phyloP scores from a whole-genome alignment of 805 yeast genomes.

The Pichia occidentalis region DNA sequence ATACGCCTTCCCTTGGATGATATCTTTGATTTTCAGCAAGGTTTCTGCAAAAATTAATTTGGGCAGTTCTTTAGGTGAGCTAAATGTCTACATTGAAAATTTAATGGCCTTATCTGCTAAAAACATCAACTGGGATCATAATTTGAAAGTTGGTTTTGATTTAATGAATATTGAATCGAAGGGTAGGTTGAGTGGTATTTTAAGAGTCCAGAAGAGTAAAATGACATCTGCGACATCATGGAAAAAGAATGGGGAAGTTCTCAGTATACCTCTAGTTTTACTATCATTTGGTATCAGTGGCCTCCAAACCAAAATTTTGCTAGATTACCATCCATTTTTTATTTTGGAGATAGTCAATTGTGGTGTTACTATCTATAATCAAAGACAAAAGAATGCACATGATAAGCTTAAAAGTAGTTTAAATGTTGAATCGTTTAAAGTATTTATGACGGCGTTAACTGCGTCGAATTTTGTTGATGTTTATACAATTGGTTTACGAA shows the following conservation, averaged over 20 bases:
- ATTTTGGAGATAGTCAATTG: slow-evolving; percentile 47
- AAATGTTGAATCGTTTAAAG: slow-evolving; percentile 44
- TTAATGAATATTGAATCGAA: slow-evolving; percentile 44
- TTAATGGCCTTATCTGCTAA: slow-evolving; percentile 69
- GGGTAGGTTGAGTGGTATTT: slow-evolving; percentile 76
- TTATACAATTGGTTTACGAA: slow-evolving; percentile 58
- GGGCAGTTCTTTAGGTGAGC: slow-evolving; percentile 76
- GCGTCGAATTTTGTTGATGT: slow-evolving; percentile 81
- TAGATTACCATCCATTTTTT: slow-evolving; percentile 83
- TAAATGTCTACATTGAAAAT: slow-evolving; percentile 47
- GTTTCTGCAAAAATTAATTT: slow-evolving; percentile 58
- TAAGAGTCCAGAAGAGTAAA: slow-evolving; percentile 44
- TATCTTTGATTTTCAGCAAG: slow-evolving; percentile 50
- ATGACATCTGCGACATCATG: slow-evolving; percentile 67
- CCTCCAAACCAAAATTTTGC: slow-evolving; percentile 55
- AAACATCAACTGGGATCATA: slow-evolving; percentile 63
- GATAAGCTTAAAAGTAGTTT: slow-evolving; percentile 56
- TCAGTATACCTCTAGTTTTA: slow-evolving; percentile 61
- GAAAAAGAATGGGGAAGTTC: slow-evolving; percentile 40
- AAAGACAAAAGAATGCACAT: slow-evolving; percentile 37
- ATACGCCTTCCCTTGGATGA: slow-evolving; percentile 67
- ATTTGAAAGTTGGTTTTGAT: slow-evolving; percentile 55
- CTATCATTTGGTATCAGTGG: slow-evolving; percentile 50
- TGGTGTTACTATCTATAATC: slow-evolving; percentile 59
- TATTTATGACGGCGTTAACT: slow-evolving; percentile 76